These are phyloP conservation scores for Waltiozyma sp. DNA, from an alignment of 1,139 yeast species.

Conservation along the genomic window DNA sequence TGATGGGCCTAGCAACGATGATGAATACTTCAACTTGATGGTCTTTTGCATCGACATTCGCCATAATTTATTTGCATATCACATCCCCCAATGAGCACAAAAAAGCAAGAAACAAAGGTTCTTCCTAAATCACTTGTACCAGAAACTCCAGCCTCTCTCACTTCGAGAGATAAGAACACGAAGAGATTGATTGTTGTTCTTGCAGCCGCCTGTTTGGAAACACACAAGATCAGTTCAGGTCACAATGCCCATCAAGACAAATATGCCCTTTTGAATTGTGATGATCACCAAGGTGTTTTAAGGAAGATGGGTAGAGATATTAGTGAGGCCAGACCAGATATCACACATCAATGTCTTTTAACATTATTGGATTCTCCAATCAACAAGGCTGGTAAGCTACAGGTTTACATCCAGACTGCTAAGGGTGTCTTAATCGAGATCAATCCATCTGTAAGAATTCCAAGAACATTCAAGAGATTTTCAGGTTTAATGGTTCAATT, in stretches of 20 bases:
- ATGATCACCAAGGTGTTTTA: constrained; percentile 92
- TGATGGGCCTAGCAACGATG: too few species aligned
- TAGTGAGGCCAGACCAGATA: constrained; percentile 97
- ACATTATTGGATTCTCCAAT: constrained; percentile 92
- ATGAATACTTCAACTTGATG: not conserved
- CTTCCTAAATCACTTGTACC: constrained; percentile 72
- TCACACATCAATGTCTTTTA: constrained; percentile 89
- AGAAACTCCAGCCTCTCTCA: constrained; percentile 69
- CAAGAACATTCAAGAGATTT: constrained; percentile 94
- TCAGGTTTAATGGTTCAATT: constrained; percentile 97
- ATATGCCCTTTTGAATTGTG: constrained; percentile 88
- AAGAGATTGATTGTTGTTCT: constrained; percentile 84
- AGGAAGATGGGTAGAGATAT: constrained; percentile 96
- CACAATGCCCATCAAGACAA: constrained; percentile 76
- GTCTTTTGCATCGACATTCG: too few species aligned
- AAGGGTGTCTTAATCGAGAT: constrained; percentile 91
- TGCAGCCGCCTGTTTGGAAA: constrained; percentile 90
- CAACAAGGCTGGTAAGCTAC: constrained; percentile 92
- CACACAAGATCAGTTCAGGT: constrained; percentile 71
- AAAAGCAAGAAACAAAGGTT: constrained; percentile 21
- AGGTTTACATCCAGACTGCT: constrained; percentile 92
- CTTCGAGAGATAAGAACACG: constrained; percentile 73
- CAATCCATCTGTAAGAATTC: constrained; percentile 92
- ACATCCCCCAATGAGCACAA: not conserved
- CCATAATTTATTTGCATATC: not conserved